A percentile compares a stretch with the other conserved stretches of the same genome.
Conservation (phyloP, 164 flowering plant genomes). For the Piper betle region DNA sequence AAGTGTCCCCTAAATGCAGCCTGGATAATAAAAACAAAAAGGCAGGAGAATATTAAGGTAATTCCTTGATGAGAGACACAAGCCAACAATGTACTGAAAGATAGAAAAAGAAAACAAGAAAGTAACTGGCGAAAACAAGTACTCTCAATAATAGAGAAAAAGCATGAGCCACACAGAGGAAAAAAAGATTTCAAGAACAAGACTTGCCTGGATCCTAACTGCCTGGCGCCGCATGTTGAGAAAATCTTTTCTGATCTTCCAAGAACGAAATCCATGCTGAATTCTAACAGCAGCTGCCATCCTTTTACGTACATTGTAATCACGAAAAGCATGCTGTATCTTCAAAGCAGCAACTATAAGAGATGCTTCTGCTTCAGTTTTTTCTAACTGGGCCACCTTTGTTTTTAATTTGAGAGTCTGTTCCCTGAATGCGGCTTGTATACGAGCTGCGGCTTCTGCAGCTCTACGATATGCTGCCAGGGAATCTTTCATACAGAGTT, state of each 20-base stretch:
- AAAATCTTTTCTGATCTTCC: conserved; percentile 78
- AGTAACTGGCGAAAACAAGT: no score
- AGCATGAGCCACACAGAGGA: not conserved
- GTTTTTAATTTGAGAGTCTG: conserved; percentile 40
- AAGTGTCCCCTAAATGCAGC: conserved; percentile 74
- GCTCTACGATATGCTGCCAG: conserved; percentile 80
- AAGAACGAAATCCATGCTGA: conserved; percentile 67
- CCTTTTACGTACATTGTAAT: conserved; percentile 38
- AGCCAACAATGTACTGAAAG: no score
- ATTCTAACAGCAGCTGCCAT: conserved; percentile 76
- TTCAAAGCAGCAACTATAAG: conserved; percentile 79
- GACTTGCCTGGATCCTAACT: conserved; percentile 71
- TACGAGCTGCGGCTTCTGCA: conserved; percentile 95
- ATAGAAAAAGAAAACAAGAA: no score
- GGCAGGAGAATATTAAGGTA: no score
- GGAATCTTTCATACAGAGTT: conserved; percentile 53
- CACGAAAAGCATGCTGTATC: conserved; percentile 82
- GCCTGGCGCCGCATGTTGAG: conserved; percentile 70
- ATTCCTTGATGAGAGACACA: no score
- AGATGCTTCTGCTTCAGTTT: conserved; percentile 62
- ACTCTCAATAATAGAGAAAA: no score
- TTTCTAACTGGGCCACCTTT: conserved; percentile 29
- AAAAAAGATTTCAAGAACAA: not conserved
- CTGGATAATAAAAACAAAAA: conserved; percentile 22
- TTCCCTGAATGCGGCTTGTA: conserved; percentile 79